Evolutionary conservation across 108 stramenopile species (phyloP).

Genomic region (Ochromonas danica): DNA sequence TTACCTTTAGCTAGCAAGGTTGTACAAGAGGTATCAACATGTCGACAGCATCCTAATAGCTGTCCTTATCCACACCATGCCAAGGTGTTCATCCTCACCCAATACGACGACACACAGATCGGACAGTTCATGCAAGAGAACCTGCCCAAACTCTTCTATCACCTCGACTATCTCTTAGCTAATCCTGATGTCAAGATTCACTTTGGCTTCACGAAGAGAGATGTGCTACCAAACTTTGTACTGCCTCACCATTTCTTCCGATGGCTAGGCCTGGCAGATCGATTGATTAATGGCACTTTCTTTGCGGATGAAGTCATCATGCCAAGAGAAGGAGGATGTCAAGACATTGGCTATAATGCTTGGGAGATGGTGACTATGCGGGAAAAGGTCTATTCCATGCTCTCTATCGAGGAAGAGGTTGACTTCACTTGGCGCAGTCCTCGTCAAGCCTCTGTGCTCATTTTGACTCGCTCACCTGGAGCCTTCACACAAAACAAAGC

Average conservation of each 20-base stretch:
- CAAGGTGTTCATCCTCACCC: neutral
- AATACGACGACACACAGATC: constrained; percentile 19
- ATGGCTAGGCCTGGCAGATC: neutral
- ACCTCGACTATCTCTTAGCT: neutral
- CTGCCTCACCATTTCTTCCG: constrained; percentile 4
- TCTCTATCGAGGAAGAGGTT: neutral
- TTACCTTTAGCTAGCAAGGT: neutral
- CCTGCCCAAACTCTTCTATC: constrained; percentile 11
- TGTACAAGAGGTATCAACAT: neutral
- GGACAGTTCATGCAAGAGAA: constrained; percentile 27
- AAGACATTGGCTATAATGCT: constrained; percentile 27
- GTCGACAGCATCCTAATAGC: neutral
- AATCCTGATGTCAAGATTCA: constrained; percentile 11
- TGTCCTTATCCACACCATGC: neutral
- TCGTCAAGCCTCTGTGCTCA: neutral
- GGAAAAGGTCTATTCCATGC: neutral
- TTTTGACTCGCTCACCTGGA: constrained; percentile 1
- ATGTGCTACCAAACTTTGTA: neutral
- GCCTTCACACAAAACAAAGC: constrained; percentile 9
- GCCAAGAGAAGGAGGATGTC: constrained; percentile 27
- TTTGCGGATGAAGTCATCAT: constrained; percentile 7
- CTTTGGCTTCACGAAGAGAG: constrained; percentile 11
- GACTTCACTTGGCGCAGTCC: neutral
- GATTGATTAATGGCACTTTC: constrained; percentile 21
- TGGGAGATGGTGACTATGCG: constrained; percentile 1